Conservation (phyloP, 768 basidiomycete genomes). For the Trametes punicea region DNA sequence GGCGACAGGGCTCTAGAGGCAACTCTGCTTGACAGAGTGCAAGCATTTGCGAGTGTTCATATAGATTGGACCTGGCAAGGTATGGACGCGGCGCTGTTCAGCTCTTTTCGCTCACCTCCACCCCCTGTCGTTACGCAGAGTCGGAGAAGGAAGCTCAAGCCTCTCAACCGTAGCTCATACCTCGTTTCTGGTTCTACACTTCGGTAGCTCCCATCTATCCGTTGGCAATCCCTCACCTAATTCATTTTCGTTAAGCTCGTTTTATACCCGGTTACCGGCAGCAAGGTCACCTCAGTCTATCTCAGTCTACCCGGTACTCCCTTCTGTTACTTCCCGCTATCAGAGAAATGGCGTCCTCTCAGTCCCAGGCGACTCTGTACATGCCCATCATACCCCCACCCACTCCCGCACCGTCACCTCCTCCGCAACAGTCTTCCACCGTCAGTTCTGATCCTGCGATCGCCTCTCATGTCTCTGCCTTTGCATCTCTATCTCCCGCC, state of each 20-base stretch:
- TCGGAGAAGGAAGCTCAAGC: neutral
- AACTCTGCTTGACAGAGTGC: neutral
- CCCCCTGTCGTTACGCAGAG: neutral
- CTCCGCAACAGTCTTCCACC: slow-evolving; percentile 28
- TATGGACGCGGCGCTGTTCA: neutral
- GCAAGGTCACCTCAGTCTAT: too few species aligned
- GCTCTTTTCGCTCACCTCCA: neutral
- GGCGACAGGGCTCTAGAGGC: neutral
- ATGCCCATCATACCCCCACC: slow-evolving; percentile 57
- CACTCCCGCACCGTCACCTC: slow-evolving; percentile 61
- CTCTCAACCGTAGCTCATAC: too few species aligned
- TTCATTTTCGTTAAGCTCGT: too few species aligned
- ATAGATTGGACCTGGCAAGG: neutral
- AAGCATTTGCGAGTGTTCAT: too few species aligned
- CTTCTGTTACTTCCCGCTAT: neutral
- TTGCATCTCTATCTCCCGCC: slow-evolving; percentile 35
- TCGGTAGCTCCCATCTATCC: too few species aligned
- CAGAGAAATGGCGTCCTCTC: slow-evolving; percentile 10
- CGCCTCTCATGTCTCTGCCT: slow-evolving; percentile 23
- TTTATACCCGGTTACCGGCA: too few species aligned
- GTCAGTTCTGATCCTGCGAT: slow-evolving; percentile 14
- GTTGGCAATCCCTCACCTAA: too few species aligned
- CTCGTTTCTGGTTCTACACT: too few species aligned
- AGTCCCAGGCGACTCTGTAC: slow-evolving; percentile 36
- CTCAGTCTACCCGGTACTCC: neutral